phyloP scores from a whole-genome alignment of 345 rosid genomes.

The Arabis alpina region DNA sequence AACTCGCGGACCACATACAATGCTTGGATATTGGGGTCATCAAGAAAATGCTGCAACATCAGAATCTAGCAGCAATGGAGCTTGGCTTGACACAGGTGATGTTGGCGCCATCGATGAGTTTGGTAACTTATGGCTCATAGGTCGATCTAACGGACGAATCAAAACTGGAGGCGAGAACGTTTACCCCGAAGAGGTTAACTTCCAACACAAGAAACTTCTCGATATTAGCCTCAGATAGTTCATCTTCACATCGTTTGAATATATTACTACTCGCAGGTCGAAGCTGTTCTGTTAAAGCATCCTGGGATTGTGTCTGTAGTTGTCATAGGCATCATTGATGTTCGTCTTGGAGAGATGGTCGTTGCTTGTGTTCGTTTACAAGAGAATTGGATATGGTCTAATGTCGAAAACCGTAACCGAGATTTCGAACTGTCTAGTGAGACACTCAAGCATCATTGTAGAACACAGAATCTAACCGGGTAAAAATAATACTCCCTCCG shows the following conservation, averaged over 20 bases:
- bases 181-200: constrained; percentile 85
- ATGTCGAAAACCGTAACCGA: constrained; percentile 32
- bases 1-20: constrained; percentile 81
- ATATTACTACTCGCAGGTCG: constrained; percentile 51
- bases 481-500: too few species aligned
- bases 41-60: constrained; percentile 35
- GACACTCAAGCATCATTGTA: constrained; percentile 54
- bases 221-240: constrained; percentile 4
- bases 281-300: constrained; percentile 59
- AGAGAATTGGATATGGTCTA: constrained; percentile 70
- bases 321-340: constrained; percentile 65
- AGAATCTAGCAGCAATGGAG: constrained; percentile 31
- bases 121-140: constrained; percentile 81
- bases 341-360: constrained; percentile 71
- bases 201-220: constrained; percentile 12
- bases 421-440: constrained; percentile 52
- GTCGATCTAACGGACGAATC: constrained; percentile 70
- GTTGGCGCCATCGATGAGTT: constrained; percentile 59
- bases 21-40: constrained; percentile 72
- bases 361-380: constrained; percentile 66
- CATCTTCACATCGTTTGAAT: background rate
- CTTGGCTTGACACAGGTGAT: constrained; percentile 91
- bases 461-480: constrained; percentile 65
- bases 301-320: constrained; percentile 61
- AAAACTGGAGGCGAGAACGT: constrained; percentile 91